phyloP scores from a whole-genome alignment of 768 basidiomycete species.

The Piloderma croceum region DNA sequence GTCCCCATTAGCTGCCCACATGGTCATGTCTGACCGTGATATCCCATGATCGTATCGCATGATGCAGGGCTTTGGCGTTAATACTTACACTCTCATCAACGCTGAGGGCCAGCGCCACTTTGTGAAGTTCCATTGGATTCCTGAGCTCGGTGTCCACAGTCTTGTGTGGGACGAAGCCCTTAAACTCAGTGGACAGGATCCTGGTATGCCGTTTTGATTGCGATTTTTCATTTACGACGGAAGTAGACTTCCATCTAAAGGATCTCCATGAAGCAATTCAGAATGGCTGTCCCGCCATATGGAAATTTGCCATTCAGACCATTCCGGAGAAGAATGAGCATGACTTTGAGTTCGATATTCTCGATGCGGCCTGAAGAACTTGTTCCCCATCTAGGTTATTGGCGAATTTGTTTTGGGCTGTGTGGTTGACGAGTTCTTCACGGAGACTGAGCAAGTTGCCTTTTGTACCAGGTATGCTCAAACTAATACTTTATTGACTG shows the following conservation, averaged over 20 bases:
- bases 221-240: neutral
- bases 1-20: constrained; percentile 58
- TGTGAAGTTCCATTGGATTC: constrained; percentile 84
- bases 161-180: constrained; percentile 88
- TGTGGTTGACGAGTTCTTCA: constrained; percentile 70
- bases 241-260: constrained; percentile 75
- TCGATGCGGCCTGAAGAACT: constrained; percentile 83
- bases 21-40: constrained; percentile 77
- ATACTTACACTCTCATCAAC: constrained; percentile 77
- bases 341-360: constrained; percentile 81
- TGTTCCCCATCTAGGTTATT: constrained; percentile 70
- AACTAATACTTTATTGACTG: no score
- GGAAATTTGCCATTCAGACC: constrained; percentile 72
- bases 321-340: constrained; percentile 70
- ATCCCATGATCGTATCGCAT: constrained; percentile 83
- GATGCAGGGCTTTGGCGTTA: constrained; percentile 89
- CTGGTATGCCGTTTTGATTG: constrained; percentile 36
- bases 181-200: constrained; percentile 79
- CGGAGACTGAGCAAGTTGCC: constrained; percentile 85
- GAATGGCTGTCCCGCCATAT: constrained; percentile 64
- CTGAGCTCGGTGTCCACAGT: constrained; percentile 78
- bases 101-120: constrained; percentile 62
- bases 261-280: constrained; percentile 82
- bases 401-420: constrained; percentile 68
- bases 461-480: constrained; percentile 58